These are phyloP conservation scores for Xylariaceae sp. DNA, from an alignment of 2,329 filamentous ascomycete species.

Conservation along the genomic window DNA sequence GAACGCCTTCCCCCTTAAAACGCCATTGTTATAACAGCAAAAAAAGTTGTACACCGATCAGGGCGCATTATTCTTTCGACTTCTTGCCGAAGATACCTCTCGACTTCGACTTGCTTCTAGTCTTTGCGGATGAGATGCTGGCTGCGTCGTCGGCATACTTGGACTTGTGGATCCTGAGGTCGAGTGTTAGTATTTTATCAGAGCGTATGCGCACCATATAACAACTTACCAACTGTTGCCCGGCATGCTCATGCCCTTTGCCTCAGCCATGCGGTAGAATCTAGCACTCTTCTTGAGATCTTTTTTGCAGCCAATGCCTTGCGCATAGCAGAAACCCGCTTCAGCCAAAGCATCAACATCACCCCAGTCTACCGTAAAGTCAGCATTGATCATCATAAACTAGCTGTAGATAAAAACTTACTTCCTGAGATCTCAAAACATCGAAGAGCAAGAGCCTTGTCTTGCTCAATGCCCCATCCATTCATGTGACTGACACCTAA, in stretches of 20 bases:
- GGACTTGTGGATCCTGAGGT: slow-evolving; percentile 82
- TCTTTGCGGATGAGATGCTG: slow-evolving; percentile 53
- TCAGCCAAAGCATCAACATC: slow-evolving; percentile 92
- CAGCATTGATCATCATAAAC: slow-evolving; percentile 23
- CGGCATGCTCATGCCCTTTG: slow-evolving; percentile 93
- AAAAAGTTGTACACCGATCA: slow-evolving; percentile 4
- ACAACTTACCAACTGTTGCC: slow-evolving; percentile 87
- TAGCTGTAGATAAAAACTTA: slow-evolving; percentile 39
- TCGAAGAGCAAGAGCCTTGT: slow-evolving; percentile 77
- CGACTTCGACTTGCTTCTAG: slow-evolving; percentile 69
- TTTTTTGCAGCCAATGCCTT: slow-evolving; percentile 92
- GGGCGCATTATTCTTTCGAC: slow-evolving; percentile 22
- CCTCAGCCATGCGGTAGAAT: slow-evolving; percentile 85
- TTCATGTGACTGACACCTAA: slow-evolving; percentile 96
- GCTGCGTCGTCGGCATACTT: slow-evolving; percentile 73
- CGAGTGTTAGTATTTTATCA: slow-evolving; percentile 10
- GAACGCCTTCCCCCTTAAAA: slow-evolving; percentile 11
- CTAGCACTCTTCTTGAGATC: slow-evolving; percentile 89
- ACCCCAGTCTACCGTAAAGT: slow-evolving; percentile 63
- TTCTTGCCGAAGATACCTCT: slow-evolving; percentile 67
- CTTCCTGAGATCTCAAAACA: slow-evolving; percentile 95
- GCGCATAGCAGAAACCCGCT: slow-evolving; percentile 91
- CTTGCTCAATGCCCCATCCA: slow-evolving; percentile 93
- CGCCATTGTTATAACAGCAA: slow-evolving; percentile 15
- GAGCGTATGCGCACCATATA: neutral